phyloP scores from a whole-genome alignment of 352 stramenopile genomes.

The Phytopythium aichiense region DNA sequence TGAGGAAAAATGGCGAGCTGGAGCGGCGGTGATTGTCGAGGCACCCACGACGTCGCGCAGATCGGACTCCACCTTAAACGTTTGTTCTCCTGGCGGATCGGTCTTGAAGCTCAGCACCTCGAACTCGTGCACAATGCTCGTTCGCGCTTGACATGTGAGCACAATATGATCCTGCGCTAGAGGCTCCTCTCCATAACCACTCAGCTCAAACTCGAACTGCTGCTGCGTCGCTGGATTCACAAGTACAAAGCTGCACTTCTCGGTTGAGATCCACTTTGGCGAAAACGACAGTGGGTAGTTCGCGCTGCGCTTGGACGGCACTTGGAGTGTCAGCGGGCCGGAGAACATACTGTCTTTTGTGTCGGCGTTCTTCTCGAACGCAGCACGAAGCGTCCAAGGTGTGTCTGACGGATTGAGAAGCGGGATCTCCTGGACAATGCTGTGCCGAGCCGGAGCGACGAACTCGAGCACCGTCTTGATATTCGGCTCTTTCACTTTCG shows the following conservation, averaged over 20 bases:
- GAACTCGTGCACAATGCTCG: conserved; percentile 80
- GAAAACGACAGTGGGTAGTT: conserved; percentile 84
- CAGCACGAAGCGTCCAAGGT: conserved; percentile 77
- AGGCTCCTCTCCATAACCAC: conserved; percentile 83
- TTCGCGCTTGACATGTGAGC: conserved; percentile 81
- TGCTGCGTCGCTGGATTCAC: conserved; percentile 82
- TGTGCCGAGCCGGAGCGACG: conserved; percentile 79
- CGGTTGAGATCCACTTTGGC: conserved; percentile 67
- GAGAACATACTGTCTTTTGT: conserved; percentile 49
- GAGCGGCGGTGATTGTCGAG: conserved; percentile 42
- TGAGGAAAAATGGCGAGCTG: neutral
- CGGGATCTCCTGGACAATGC: conserved; percentile 89
- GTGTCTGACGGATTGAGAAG: conserved; percentile 84
- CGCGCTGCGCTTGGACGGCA: conserved; percentile 65
- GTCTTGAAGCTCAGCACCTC: conserved; percentile 57
- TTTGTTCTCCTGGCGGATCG: conserved; percentile 31
- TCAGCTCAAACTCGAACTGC: conserved; percentile 88
- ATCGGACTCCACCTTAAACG: conserved; percentile 90
- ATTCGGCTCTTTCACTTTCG: conserved; percentile 82
- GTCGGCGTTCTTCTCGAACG: conserved; percentile 29
- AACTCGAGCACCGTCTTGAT: conserved; percentile 89
- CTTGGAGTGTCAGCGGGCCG: conserved; percentile 53
- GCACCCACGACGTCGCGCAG: conserved; percentile 84
- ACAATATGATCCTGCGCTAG: conserved; percentile 88
- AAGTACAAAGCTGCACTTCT: conserved; percentile 72